These are phyloP conservation scores for Fallopia convolvulus DNA, from an alignment of 148 eudicot genomes.

Conservation along the genomic window DNA sequence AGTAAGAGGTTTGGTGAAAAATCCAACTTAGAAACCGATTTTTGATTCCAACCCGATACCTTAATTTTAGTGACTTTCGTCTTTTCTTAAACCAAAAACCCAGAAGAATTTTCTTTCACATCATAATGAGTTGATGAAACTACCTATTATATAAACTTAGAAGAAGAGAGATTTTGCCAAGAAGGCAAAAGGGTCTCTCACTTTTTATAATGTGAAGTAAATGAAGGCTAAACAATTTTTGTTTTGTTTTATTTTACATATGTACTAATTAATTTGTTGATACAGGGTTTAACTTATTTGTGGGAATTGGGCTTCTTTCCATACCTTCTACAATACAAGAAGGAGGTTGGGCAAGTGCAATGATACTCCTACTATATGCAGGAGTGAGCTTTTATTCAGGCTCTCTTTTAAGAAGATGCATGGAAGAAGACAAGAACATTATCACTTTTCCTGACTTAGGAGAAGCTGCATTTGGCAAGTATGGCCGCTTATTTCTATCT, in stretches of 20 bases:
- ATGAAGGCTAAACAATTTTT: too few species aligned
- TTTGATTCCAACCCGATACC: too few species aligned
- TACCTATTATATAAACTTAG: neutral
- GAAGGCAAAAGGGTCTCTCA: neutral
- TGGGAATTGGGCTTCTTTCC: slow-evolving; percentile 81
- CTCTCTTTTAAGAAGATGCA: slow-evolving; percentile 56
- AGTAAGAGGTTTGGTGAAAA: neutral
- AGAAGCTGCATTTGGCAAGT: slow-evolving; percentile 81
- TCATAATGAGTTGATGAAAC: neutral
- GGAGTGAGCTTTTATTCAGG: slow-evolving; percentile 65
- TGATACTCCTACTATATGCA: slow-evolving; percentile 59
- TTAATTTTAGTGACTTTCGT: too few species aligned
- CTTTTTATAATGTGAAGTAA: neutral
- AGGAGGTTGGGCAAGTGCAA: slow-evolving; percentile 85
- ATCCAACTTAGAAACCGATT: too few species aligned
- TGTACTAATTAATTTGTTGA: neutral
- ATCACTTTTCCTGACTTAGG: slow-evolving; percentile 77
- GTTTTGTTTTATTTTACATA: neutral
- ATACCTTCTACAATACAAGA: slow-evolving; percentile 67
- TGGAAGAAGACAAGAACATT: slow-evolving; percentile 54
- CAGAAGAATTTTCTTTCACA: neutral
- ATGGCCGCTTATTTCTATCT: slow-evolving; percentile 62
- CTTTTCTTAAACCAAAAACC: too few species aligned
- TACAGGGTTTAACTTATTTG: slow-evolving; percentile 69
- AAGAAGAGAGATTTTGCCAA: neutral